Conservation (phyloP, 2,329 filamentous ascomycete genomes). For the Gnomoniopsis sp. region DNA sequence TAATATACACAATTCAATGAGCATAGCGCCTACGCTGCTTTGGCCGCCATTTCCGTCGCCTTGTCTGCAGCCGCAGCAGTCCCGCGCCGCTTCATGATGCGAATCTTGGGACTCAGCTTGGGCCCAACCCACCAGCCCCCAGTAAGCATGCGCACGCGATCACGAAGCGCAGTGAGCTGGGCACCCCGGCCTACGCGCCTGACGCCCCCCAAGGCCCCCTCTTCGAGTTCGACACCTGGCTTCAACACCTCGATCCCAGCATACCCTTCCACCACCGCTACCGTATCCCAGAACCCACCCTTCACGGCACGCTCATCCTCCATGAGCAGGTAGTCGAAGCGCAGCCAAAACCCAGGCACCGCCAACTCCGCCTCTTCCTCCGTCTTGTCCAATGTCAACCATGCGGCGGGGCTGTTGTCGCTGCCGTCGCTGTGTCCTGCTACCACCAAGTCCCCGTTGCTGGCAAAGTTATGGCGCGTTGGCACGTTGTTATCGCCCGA, state of each 20-base stretch:
- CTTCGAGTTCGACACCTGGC: conserved; percentile 35
- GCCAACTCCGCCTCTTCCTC: conserved; percentile 46
- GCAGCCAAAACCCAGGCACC: conserved; percentile 55
- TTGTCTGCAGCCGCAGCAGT: background rate
- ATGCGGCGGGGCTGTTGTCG: conserved; percentile 5
- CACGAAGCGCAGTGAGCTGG: conserved; percentile 35
- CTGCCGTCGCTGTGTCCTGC: conserved; percentile 1
- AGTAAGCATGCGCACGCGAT: conserved; percentile 41
- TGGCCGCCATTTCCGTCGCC: conserved; percentile 8
- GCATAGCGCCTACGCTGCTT: background rate
- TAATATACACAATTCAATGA: background rate
- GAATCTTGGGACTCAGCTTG: conserved; percentile 53
- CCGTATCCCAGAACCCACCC: conserved; percentile 51
- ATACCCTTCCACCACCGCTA: conserved; percentile 56
- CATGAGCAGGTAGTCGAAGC: conserved; percentile 60
- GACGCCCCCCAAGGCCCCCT: conserved; percentile 19
- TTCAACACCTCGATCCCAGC: conserved; percentile 55
- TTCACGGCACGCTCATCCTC: conserved; percentile 47
- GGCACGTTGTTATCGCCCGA: conserved; percentile 32
- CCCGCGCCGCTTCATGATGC: conserved; percentile 39
- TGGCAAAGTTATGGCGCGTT: conserved; percentile 23
- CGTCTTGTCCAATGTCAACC: conserved; percentile 57
- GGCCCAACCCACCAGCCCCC: conserved; percentile 66
- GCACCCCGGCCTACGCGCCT: conserved; percentile 44
- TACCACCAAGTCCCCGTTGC: conserved; percentile 18